Conservation (phyloP, 176 grass and related monocot species). For the Eleusine coracana region DNA sequence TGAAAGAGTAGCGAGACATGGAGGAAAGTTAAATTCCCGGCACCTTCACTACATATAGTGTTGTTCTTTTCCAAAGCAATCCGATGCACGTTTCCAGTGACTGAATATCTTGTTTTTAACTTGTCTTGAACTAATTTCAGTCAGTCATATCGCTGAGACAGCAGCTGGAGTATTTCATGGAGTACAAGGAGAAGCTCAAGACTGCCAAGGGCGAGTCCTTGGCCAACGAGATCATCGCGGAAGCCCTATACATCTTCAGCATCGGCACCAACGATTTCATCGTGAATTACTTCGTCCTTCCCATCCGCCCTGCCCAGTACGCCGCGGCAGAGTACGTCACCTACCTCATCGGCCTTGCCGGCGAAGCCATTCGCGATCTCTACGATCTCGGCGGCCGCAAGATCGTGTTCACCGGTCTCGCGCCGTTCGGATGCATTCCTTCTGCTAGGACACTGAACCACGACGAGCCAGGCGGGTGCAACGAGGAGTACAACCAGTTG, state of each 20-base stretch:
- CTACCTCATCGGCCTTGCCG: constrained; percentile 49
- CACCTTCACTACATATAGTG: too few species aligned
- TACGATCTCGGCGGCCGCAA: constrained; percentile 58
- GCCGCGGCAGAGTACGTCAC: constrained; percentile 43
- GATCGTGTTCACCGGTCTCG: constrained; percentile 48
- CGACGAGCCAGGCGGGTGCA: constrained; percentile 36
- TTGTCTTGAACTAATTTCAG: constrained; percentile 23
- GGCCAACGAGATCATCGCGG: constrained; percentile 40
- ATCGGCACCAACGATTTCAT: constrained; percentile 80
- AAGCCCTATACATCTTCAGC: constrained; percentile 60
- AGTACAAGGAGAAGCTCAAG: constrained; percentile 51
- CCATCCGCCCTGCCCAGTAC: constrained; percentile 34
- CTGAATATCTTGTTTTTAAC: background rate
- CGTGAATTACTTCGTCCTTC: constrained; percentile 45
- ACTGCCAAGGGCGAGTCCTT: constrained; percentile 18
- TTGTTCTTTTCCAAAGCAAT: background rate
- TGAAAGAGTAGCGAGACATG: background rate
- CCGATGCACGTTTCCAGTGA: background rate
- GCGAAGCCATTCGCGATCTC: constrained; percentile 24
- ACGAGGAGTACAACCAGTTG: constrained; percentile 57
- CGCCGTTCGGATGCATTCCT: constrained; percentile 63
- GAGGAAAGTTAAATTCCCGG: too few species aligned
- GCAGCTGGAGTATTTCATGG: constrained; percentile 65
- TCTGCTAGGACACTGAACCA: constrained; percentile 34
- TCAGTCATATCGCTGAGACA: constrained; percentile 52